A percentile compares a stretch with the other conserved stretches of the same genome.
phyloP scores from a whole-genome alignment of 495 filamentous ascomycete genomes.

The Acidomyces sp. region DNA sequence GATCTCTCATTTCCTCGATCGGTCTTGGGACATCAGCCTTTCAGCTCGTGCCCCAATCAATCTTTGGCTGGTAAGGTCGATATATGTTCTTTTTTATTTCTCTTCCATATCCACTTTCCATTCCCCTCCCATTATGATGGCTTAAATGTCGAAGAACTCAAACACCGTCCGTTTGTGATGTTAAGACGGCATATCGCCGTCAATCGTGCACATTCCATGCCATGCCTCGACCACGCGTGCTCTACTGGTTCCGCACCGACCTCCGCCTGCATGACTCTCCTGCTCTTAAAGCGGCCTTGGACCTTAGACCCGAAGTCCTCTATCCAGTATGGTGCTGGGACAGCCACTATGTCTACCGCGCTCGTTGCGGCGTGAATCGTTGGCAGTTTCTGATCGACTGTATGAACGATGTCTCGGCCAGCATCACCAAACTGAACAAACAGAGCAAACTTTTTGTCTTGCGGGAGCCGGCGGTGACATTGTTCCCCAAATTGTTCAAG shows the following conservation, averaged over 20 bases:
- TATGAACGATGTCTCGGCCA: conserved; percentile 47
- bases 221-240: conserved; percentile 36
- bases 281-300: conserved; percentile 49
- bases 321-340: conserved; percentile 63
- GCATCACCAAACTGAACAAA: conserved; percentile 46
- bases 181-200: no score
- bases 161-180: no score
- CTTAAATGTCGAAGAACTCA: no score
- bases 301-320: conserved; percentile 45
- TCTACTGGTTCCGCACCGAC: conserved; percentile 69
- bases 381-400: conserved; percentile 58
- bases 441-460: conserved; percentile 55
- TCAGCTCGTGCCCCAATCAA: no score
- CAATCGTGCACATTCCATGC: no score
- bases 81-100: no score
- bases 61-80: no score
- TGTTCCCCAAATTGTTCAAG: conserved; percentile 54
- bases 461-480: conserved; percentile 52
- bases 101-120: no score
- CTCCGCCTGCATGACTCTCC: conserved; percentile 60
- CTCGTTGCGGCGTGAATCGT: conserved; percentile 50
- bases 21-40: no score
- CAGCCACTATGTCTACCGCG: conserved; percentile 58
- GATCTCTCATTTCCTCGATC: no score
- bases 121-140: no score